phyloP scores from a whole-genome alignment of 805 yeast species.

The Scheffersomyces ergatensis region DNA sequence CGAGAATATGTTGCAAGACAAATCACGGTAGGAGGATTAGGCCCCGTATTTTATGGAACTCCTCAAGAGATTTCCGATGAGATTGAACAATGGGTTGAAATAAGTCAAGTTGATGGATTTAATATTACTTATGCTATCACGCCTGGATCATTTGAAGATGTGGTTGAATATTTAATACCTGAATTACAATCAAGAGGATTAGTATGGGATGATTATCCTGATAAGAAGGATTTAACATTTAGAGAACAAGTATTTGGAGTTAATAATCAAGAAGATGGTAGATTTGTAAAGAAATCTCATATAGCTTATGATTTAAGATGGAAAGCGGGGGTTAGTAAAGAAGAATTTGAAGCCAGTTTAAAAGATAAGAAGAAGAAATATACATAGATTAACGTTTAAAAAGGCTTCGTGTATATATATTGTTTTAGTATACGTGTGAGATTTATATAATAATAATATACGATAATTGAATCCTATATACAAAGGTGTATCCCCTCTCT shows the following conservation, averaged over 20 bases:
- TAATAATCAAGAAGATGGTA: constrained; percentile 14
- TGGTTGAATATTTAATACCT: constrained; percentile 35
- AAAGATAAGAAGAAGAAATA: background rate
- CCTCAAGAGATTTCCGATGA: constrained; percentile 37
- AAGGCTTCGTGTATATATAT: too few relatives aligned
- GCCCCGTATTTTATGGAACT: constrained; percentile 33
- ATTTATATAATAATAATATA: too few relatives aligned
- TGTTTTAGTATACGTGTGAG: too few relatives aligned
- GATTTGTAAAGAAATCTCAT: constrained; percentile 13
- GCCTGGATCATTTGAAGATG: constrained; percentile 35
- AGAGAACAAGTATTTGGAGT: constrained; percentile 35
- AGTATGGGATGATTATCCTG: constrained; percentile 36
- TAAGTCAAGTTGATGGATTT: constrained; percentile 42
- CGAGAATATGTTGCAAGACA: constrained; percentile 23
- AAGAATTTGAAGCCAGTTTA: constrained; percentile 19
- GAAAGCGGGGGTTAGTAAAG: constrained; percentile 21
- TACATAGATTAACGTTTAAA: too few relatives aligned
- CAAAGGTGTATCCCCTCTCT: too few relatives aligned
- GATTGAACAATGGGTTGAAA: constrained; percentile 36
- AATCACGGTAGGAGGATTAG: constrained; percentile 26
- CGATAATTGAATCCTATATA: too few relatives aligned
- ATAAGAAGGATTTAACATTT: constrained; percentile 25
- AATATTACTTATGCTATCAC: constrained; percentile 36
- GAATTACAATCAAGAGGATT: constrained; percentile 33
- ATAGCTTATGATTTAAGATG: constrained; percentile 22